A percentile compares a stretch with the other conserved stretches of the same genome.
Conservation (phyloP, 2,329 filamentous ascomycete genomes). For the Penicillium palitans region DNA sequence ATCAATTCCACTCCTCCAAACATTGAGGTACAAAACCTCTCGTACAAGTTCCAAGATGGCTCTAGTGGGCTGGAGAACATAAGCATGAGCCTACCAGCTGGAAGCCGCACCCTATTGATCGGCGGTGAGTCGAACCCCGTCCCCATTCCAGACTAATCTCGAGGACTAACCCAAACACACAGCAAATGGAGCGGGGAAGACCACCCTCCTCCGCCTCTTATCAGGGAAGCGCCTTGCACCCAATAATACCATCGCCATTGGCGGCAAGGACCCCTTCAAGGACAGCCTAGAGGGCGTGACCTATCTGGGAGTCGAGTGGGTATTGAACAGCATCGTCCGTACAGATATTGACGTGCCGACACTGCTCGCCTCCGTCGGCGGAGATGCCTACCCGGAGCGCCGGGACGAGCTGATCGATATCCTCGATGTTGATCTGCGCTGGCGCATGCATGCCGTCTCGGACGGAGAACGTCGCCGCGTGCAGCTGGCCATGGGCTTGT, state of each 20-base stretch:
- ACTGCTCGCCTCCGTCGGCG: constrained; percentile 80
- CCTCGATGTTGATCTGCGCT: constrained; percentile 85
- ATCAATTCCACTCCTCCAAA: constrained; percentile 49
- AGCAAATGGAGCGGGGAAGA: constrained; percentile 96
- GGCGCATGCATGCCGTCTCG: constrained; percentile 94
- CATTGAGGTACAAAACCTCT: constrained; percentile 73
- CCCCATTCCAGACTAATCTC: neutral
- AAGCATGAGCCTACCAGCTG: constrained; percentile 71
- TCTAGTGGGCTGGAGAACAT: constrained; percentile 75
- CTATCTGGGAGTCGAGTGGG: constrained; percentile 97
- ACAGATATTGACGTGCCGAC: constrained; percentile 91
- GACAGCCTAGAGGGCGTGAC: constrained; percentile 88
- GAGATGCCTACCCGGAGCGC: constrained; percentile 75
- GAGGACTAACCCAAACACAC: constrained; percentile 20
- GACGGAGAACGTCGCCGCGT: constrained; percentile 91
- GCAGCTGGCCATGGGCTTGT: constrained; percentile 91
- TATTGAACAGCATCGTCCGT: constrained; percentile 92
- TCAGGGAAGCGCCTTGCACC: constrained; percentile 94
- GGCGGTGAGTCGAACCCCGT: constrained; percentile 57
- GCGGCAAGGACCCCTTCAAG: constrained; percentile 87
- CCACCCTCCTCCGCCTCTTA: constrained; percentile 89
- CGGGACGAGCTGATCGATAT: constrained; percentile 84
- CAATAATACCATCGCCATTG: constrained; percentile 69
- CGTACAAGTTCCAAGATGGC: constrained; percentile 86
- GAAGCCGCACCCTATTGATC: constrained; percentile 85